A percentile compares a stretch with the other conserved stretches of the same genome.
Evolutionary conservation across 2,329 filamentous ascomycete genomes (phyloP).

Genomic region (Cladophialophora yegresii): DNA sequence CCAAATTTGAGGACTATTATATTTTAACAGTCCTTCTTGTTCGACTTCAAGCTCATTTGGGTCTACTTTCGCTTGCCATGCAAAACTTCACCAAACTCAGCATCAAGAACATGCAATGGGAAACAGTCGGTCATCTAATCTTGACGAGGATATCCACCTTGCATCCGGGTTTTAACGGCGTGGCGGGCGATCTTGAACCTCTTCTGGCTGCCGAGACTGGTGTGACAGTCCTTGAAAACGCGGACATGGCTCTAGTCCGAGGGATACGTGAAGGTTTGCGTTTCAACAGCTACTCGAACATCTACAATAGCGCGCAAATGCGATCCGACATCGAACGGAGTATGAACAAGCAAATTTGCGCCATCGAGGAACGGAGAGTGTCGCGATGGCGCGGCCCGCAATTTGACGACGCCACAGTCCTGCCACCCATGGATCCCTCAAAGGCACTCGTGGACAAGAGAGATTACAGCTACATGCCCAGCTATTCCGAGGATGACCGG

Average conservation of each 20-base stretch:
- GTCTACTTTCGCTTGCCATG: conserved; percentile 50
- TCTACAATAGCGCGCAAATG: conserved; percentile 46
- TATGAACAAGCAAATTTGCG: conserved; percentile 44
- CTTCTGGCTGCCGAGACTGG: conserved; percentile 46
- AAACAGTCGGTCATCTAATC: conserved; percentile 51
- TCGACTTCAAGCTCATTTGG: conserved; percentile 48
- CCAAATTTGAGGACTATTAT: conserved; percentile 52
- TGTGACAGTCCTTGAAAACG: conserved; percentile 46
- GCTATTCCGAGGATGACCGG: conserved; percentile 30
- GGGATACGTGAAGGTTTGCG: conserved; percentile 45
- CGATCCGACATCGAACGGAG: conserved; percentile 40
- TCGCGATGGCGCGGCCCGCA: conserved; percentile 43
- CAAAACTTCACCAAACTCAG: conserved; percentile 49
- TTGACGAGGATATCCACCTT: conserved; percentile 52
- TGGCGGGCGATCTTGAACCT: conserved; percentile 43
- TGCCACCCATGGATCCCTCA: conserved; percentile 15
- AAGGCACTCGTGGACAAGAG: conserved; percentile 30
- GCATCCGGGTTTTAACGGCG: conserved; percentile 47
- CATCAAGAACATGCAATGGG: conserved; percentile 53
- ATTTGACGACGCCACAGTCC: conserved; percentile 19
- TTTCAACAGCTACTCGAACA: conserved; percentile 48
- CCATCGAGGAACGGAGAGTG: conserved; percentile 46
- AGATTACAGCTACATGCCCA: conserved; percentile 32
- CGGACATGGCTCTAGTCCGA: conserved; percentile 43
- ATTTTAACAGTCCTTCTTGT: conserved; percentile 49